These are phyloP conservation scores for Mortierella antarctica DNA, from an alignment of 192 early-diverging fungal species.

Conservation along the genomic window DNA sequence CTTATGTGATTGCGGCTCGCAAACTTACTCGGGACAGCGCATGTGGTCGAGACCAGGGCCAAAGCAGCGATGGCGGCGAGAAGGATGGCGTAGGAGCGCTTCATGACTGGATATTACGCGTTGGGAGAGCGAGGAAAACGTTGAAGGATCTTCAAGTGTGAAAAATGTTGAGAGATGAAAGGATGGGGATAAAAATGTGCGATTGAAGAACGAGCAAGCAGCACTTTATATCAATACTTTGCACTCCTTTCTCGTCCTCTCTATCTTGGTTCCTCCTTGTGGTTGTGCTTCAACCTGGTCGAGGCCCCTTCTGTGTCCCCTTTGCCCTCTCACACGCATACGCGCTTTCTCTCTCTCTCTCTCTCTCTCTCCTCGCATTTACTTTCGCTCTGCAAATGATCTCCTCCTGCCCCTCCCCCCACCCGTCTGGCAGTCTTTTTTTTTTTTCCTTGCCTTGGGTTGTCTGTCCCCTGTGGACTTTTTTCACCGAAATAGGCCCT, in stretches of 20 bases:
- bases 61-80: background rate
- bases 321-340: too few species aligned
- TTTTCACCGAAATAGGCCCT: background rate
- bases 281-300: too few species aligned
- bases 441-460: background rate
- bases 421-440: too few species aligned
- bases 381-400: too few species aligned
- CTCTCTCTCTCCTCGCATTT: too few species aligned
- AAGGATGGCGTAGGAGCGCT: background rate
- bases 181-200: background rate
- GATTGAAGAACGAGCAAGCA: background rate
- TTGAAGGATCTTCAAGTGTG: background rate
- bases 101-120: background rate
- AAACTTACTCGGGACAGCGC: background rate
- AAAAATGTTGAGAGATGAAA: background rate
- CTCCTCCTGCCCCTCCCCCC: too few species aligned
- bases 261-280: too few species aligned
- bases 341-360: too few species aligned
- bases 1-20: too few species aligned
- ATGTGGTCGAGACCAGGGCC: background rate
- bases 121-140: background rate
- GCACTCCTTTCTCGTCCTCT: too few species aligned
- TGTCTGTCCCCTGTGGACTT: background rate
- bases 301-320: too few species aligned
- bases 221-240: too few species aligned